These are phyloP conservation scores for Colletotrichum simmondsii DNA, from an alignment of 2,329 filamentous ascomycete genomes.

Conservation along the genomic window DNA sequence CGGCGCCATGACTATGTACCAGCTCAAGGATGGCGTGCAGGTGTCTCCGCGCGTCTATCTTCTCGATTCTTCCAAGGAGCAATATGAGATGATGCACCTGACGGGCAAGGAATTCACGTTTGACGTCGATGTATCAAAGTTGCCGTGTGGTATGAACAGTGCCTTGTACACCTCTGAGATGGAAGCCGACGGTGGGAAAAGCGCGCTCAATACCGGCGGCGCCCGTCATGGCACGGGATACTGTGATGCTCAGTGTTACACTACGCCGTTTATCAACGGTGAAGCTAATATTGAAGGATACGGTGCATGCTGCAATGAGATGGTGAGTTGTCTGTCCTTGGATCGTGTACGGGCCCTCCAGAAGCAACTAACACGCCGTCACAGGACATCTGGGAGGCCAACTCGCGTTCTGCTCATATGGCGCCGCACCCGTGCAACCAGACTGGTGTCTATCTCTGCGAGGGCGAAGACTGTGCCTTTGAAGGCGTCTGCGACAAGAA, in stretches of 20 bases:
- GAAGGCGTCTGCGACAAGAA: conserved; percentile 55
- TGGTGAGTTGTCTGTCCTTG: conserved; percentile 39
- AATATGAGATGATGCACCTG: conserved; percentile 70
- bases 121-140: conserved; percentile 72
- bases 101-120: conserved; percentile 72
- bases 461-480: conserved; percentile 51
- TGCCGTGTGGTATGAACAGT: conserved; percentile 76
- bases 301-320: conserved; percentile 64
- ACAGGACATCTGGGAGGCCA: conserved; percentile 65
- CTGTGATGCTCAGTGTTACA: conserved; percentile 70
- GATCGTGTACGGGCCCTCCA: not conserved
- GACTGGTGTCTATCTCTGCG: conserved; percentile 55
- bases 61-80: conserved; percentile 61
- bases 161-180: conserved; percentile 70
- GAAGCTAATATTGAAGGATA: conserved; percentile 52
- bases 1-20: conserved; percentile 42
- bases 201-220: conserved; percentile 64
- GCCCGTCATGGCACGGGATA: conserved; percentile 72
- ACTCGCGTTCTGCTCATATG: conserved; percentile 54
- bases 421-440: conserved; percentile 61
- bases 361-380: not conserved
- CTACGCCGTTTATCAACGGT: conserved; percentile 61
- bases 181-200: conserved; percentile 69
- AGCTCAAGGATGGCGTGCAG: conserved; percentile 37
- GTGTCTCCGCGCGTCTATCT: conserved; percentile 66